Evolutionary conservation across 2,329 filamentous ascomycete genomes (phyloP).

Genomic region (Fusarium neocosmosporiellum): DNA sequence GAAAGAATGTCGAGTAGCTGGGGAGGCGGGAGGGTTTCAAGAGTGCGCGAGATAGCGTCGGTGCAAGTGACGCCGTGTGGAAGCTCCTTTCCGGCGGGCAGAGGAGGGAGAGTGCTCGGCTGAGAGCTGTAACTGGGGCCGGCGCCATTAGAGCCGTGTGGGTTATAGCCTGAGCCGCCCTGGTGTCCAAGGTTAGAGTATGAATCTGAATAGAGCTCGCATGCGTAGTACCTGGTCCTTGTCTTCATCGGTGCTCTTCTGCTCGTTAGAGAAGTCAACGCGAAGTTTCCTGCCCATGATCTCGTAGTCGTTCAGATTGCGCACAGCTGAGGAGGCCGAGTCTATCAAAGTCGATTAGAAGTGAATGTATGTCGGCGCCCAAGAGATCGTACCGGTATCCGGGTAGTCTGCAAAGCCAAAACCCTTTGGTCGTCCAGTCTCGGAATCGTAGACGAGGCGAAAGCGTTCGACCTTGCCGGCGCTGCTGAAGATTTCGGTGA

Average conservation of each 20-base stretch:
- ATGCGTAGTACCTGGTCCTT: slow-evolving; percentile 31
- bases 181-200: not conserved
- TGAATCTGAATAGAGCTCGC: not conserved
- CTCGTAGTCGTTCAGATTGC: slow-evolving; percentile 95
- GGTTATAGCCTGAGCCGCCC: slow-evolving; percentile 38
- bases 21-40: slow-evolving; percentile 85
- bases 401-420: slow-evolving; percentile 98
- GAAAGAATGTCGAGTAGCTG: slow-evolving; percentile 93
- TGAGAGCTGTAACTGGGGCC: slow-evolving; percentile 49
- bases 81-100: slow-evolving; percentile 87
- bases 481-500: slow-evolving; percentile 91
- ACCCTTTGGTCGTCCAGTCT: slow-evolving; percentile 93
- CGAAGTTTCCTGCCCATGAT: slow-evolving; percentile 94
- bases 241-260: slow-evolving; percentile 74
- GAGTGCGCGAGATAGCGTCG: slow-evolving; percentile 91
- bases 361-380: not conserved
- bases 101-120: slow-evolving; percentile 73
- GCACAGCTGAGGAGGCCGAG: slow-evolving; percentile 90
- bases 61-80: slow-evolving; percentile 84
- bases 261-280: slow-evolving; percentile 96
- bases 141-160: slow-evolving; percentile 49
- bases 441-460: slow-evolving; percentile 92
- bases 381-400: slow-evolving; percentile 74
- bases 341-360: slow-evolving; percentile 54
- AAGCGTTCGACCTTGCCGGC: slow-evolving; percentile 93